Evolutionary conservation across 805 yeast species (phyloP).

Genomic region (Candida easanensis): DNA sequence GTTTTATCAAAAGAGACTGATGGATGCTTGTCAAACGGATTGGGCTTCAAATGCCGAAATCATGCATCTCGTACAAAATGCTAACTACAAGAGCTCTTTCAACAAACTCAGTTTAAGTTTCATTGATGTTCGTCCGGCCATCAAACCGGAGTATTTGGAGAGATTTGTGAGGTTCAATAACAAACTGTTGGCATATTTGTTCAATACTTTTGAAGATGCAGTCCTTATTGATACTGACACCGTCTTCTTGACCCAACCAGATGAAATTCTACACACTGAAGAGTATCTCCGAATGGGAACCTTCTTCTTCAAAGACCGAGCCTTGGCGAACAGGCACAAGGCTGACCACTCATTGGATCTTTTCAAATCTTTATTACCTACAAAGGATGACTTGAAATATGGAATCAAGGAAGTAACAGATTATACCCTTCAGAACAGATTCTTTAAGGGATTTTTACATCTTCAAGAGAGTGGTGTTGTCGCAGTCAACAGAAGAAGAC

Average conservation of each 20-base stretch:
- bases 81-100: background rate
- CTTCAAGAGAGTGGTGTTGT: slow-evolving; percentile 32
- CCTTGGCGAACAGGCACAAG: slow-evolving; percentile 9
- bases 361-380: slow-evolving; percentile 9
- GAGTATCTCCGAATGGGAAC: slow-evolving; percentile 36
- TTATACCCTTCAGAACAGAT: slow-evolving; percentile 3
- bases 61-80: background rate
- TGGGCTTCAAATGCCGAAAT: slow-evolving; percentile 12
- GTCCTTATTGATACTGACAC: slow-evolving; percentile 54
- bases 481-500: slow-evolving; percentile 22
- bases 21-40: background rate
- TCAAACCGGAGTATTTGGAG: slow-evolving; percentile 4
- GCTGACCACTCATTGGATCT: background rate
- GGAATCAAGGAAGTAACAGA: slow-evolving; percentile 7
- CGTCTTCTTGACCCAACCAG: slow-evolving; percentile 40
- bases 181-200: slow-evolving; percentile 53
- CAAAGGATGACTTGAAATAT: slow-evolving; percentile 2
- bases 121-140: slow-evolving; percentile 17
- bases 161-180: slow-evolving; percentile 33
- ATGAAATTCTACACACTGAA: slow-evolving; percentile 32
- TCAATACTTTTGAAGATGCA: slow-evolving; percentile 51
- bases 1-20: slow-evolving; percentile 6
- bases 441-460: slow-evolving; percentile 20
- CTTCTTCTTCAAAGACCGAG: slow-evolving; percentile 44
- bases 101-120: slow-evolving; percentile 27